Conservation (phyloP, 306 rosid species). For the Astragalus glycyphyllos region DNA sequence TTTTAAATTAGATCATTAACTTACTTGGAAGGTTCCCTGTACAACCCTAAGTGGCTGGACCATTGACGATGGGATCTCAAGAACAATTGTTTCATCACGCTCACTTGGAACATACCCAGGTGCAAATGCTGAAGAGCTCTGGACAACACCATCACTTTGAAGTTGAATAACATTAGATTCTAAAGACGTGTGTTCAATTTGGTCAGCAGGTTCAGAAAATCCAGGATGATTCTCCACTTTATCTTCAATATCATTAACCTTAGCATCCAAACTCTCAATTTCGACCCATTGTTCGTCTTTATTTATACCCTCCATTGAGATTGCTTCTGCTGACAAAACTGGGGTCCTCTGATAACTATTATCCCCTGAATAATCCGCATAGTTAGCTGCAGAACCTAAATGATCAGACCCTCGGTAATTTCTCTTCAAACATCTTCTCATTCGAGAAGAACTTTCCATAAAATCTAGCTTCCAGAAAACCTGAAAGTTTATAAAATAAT, state of each 20-base stretch:
- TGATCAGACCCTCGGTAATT: conserved; percentile 89
- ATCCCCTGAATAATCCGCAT: conserved; percentile 59
- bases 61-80: conserved; percentile 90
- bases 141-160: conserved; percentile 57
- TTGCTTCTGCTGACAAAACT: conserved; percentile 76
- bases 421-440: conserved; percentile 85
- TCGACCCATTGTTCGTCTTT: conserved; percentile 75
- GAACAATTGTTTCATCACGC: conserved; percentile 86
- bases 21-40: conserved; percentile 92
- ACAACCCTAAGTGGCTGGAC: conserved; percentile 88
- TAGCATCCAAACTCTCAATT: conserved; percentile 62
- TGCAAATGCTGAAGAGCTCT: conserved; percentile 67
- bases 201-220: conserved; percentile 56
- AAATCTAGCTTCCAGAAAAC: conserved; percentile 96
- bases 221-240: conserved; percentile 55
- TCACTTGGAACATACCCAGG: conserved; percentile 91
- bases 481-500: conserved; percentile 50
- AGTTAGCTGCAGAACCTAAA: conserved; percentile 87
- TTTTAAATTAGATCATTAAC: conserved; percentile 45
- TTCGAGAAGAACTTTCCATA: conserved; percentile 92
- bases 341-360: conserved; percentile 64
- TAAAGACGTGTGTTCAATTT: conserved; percentile 47
- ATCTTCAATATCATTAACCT: conserved; percentile 49
- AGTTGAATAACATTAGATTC: conserved; percentile 59
- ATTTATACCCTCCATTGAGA: conserved; percentile 67